A percentile compares a stretch with the other conserved stretches of the same genome.
phyloP scores from a whole-genome alignment of 2,329 filamentous ascomycete species.

The Purpureocillium takamizusanense region DNA sequence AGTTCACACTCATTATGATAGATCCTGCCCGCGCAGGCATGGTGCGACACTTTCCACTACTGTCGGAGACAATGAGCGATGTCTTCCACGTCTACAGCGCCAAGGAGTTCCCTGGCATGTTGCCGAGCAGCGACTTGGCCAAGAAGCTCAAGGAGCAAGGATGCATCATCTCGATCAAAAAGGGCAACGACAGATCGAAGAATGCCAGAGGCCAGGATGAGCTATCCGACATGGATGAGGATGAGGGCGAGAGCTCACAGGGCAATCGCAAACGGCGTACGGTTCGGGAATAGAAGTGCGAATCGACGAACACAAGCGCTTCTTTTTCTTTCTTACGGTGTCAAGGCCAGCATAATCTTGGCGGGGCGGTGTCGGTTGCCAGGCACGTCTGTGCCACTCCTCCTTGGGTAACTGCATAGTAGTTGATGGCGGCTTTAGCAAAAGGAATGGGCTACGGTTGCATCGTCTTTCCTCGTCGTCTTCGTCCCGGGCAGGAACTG shows the following conservation, averaged over 20 bases:
- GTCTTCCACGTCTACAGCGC: slow-evolving; percentile 75
- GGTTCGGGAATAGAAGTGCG: slow-evolving; percentile 3
- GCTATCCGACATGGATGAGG: slow-evolving; percentile 9
- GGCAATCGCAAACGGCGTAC: slow-evolving; percentile 7
- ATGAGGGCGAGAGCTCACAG: slow-evolving; percentile 6
- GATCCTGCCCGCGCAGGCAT: slow-evolving; percentile 48
- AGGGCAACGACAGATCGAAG: slow-evolving; percentile 60
- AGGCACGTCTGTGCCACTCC: too few relatives aligned
- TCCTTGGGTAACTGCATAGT: too few relatives aligned
- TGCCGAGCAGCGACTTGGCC: slow-evolving; percentile 64
- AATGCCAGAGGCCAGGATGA: slow-evolving; percentile 7
- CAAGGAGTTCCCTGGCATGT: slow-evolving; percentile 82
- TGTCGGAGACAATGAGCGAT: slow-evolving; percentile 51
- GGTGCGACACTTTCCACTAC: slow-evolving; percentile 35
- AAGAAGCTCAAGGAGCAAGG: slow-evolving; percentile 70
- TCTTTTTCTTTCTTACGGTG: too few relatives aligned
- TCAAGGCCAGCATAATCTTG: too few relatives aligned
- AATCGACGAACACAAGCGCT: not conserved
- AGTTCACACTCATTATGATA: slow-evolving; percentile 65
- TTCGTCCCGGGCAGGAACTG: too few relatives aligned
- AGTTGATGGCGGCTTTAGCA: too few relatives aligned
- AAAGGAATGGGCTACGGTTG: too few relatives aligned
- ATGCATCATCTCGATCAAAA: slow-evolving; percentile 78
- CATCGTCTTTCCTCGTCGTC: too few relatives aligned
- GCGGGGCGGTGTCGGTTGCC: too few relatives aligned